Evolutionary conservation across 768 basidiomycete species (phyloP), one percentile per base, ranked within the genome.

Genomic region (Tulasnella sp.): DNA sequence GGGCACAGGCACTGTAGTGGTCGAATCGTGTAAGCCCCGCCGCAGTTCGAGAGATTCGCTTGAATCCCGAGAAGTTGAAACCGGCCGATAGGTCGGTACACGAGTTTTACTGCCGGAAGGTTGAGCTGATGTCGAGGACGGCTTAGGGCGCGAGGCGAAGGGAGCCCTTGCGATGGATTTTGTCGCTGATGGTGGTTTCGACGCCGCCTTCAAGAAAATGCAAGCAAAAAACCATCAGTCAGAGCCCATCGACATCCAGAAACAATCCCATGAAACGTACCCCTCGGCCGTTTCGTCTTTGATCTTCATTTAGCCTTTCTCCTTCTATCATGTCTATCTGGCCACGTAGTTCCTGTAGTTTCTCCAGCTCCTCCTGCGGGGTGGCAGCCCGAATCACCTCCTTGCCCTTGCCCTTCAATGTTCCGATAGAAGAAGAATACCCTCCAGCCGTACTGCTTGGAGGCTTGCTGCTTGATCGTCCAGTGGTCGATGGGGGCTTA

Each of bases 11-110:
- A 76, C 67, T 5, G 40, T 76, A 11, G 22, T 15, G 3, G 67
- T 76, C 22, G 75, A 69, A 31, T 29, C 22, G 39, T 76, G 75
- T 5, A 76, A 42, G 3, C 75, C 75, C 29, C 67, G 40, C 31
- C 42, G 29, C 3, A 64, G 31, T 25, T 42, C 69, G 39, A 39
- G 14, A 34, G 69, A 68, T 19, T 40, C 52, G 36, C n/a, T 68
- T 22, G 75, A 74, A 67, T 34, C 36, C 25, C 37, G 25, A 19
- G 45, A 52, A n/a, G n/a, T 37, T 8, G n/a, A 40, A 25, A 34
- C 36, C 19, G 73, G 52, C 22, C 73, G 36, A 38, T 34, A 74
- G 6, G n/a, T 29, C 25, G 58, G 58, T 64, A 25, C 25, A 64
- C 31, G 58, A 25, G 25, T 14, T 34, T 64, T 64, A 25, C 29